These are phyloP conservation scores for Ophiostoma novo-ulmi DNA, from an alignment of 2,329 filamentous ascomycete genomes.

Conservation along the genomic window DNA sequence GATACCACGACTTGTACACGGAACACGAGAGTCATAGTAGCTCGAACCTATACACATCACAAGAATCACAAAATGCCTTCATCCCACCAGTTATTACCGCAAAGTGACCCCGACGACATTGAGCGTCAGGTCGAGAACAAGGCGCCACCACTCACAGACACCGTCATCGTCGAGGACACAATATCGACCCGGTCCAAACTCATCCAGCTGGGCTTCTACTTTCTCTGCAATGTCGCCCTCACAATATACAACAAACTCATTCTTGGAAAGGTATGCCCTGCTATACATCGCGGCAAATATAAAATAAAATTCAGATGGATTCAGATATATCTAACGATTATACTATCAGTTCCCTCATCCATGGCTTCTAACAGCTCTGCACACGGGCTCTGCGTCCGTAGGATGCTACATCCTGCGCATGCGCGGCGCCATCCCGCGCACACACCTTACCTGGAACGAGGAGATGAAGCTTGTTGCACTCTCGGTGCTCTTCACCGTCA, in stretches of 20 bases:
- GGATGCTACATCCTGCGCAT: slow-evolving; percentile 26
- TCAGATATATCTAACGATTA: neutral
- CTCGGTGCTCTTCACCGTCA: slow-evolving; percentile 29
- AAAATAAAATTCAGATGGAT: neutral
- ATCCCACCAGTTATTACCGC: slow-evolving; percentile 21
- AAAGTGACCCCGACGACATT: slow-evolving; percentile 21
- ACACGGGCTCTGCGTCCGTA: slow-evolving; percentile 28
- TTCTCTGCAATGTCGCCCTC: slow-evolving; percentile 41
- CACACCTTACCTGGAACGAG: slow-evolving; percentile 22
- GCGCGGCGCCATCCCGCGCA: slow-evolving; percentile 25
- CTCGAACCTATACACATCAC: neutral
- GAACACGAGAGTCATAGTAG: neutral
- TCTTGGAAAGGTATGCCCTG: slow-evolving; percentile 35
- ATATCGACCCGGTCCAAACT: slow-evolving; percentile 22
- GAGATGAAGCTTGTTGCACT: slow-evolving; percentile 26
- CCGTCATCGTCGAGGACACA: slow-evolving; percentile 21
- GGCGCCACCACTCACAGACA: neutral
- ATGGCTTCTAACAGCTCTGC: slow-evolving; percentile 29
- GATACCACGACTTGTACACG: neutral
- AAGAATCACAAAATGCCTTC: slow-evolving; percentile 12
- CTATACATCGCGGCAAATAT: too few species aligned
- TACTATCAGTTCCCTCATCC: slow-evolving; percentile 25
- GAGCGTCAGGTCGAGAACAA: slow-evolving; percentile 21
- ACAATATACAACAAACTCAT: slow-evolving; percentile 58
- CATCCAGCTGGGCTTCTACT: slow-evolving; percentile 27